Evolutionary conservation across 257 asterid species (phyloP).

Genomic region (Osmanthus fragrans): DNA sequence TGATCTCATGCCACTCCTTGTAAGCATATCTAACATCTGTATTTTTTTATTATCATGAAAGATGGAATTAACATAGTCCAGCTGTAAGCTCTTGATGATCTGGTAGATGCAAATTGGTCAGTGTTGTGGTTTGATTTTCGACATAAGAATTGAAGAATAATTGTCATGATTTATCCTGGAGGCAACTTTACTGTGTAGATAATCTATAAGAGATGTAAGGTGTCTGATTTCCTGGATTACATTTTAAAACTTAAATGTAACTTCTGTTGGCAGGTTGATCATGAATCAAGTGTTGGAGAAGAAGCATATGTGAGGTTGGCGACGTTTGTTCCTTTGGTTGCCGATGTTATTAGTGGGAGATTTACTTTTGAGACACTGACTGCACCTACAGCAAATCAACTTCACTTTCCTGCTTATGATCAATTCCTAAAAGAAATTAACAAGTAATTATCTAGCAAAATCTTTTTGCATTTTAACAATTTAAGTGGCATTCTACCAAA

Average conservation of each 20-base stretch:
- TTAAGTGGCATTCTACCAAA: too few relatives aligned
- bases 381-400: constrained; percentile 61
- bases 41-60: background rate
- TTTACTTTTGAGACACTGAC: constrained; percentile 81
- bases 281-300: constrained; percentile 63
- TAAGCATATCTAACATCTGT: constrained; percentile 29
- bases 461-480: background rate
- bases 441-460: constrained; percentile 30
- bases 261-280: constrained; percentile 53
- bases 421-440: constrained; percentile 69
- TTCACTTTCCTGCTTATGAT: constrained; percentile 84
- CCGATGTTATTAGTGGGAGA: constrained; percentile 75
- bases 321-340: constrained; percentile 60
- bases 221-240: background rate
- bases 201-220: background rate
- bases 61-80: background rate
- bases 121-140: background rate
- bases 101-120: background rate
- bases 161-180: background rate
- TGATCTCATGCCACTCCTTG: constrained; percentile 90
- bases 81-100: background rate
- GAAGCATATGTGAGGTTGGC: constrained; percentile 81
- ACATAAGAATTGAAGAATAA: too few relatives aligned
- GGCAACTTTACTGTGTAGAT: background rate
- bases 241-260: background rate